Evolutionary conservation across 345 rosid species (phyloP).

Genomic region (Limnanthes douglasii): DNA sequence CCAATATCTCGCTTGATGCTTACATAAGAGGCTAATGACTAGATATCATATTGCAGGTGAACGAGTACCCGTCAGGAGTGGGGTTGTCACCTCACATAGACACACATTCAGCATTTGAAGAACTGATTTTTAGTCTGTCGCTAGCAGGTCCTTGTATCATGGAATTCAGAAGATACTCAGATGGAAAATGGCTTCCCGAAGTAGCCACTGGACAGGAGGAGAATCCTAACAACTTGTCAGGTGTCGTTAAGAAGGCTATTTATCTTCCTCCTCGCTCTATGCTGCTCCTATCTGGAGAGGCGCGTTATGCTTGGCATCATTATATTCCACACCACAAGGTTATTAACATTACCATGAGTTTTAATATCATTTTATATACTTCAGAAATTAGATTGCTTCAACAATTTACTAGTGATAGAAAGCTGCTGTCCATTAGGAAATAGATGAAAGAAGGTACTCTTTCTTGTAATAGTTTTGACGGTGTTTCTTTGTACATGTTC

Average conservation of each 20-base stretch:
- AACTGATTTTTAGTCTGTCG: conserved; percentile 82
- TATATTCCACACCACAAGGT: conserved; percentile 98
- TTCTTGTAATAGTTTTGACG: no score
- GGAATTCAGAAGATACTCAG: conserved; percentile 80
- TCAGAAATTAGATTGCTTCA: no score
- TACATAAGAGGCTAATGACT: conserved; percentile 9
- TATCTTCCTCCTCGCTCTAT: conserved; percentile 90
- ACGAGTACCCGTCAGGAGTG: conserved; percentile 94
- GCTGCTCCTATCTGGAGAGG: conserved; percentile 80
- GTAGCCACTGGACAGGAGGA: conserved; percentile 22
- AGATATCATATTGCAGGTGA: conserved; percentile 37
- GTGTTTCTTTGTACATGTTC: no score
- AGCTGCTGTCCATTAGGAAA: no score
- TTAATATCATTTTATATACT: neutral
- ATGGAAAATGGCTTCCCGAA: conserved; percentile 23
- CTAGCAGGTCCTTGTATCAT: conserved; percentile 95
- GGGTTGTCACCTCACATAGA: conserved; percentile 96
- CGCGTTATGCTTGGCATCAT: conserved; percentile 96
- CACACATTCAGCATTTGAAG: conserved; percentile 94
- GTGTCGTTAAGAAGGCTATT: conserved; percentile 39
- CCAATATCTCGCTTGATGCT: neutral
- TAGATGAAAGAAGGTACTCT: no score
- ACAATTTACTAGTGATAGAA: no score
- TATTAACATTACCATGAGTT: neutral
- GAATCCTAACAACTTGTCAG: conserved; percentile 14